Evolutionary conservation across 768 basidiomycete genomes (phyloP).

Genomic region (Boletus rubroflammeus): DNA sequence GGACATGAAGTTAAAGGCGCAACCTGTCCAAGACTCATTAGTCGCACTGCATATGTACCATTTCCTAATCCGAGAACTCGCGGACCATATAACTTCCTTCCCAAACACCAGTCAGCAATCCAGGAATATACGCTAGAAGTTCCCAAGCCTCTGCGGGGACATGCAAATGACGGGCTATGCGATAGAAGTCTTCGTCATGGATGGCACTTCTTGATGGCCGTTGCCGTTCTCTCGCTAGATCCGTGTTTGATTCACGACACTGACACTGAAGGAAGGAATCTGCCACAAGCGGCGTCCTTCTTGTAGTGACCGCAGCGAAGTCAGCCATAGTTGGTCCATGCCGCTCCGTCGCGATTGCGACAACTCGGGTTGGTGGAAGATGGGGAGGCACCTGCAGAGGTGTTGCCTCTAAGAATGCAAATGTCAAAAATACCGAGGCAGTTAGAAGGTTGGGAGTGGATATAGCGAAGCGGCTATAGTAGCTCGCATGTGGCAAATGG

Average conservation of each 20-base stretch:
- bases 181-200: conserved; percentile 40
- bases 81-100: conserved; percentile 58
- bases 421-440: conserved; percentile 51
- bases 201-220: conserved; percentile 33
- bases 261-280: conserved; percentile 35
- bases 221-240: conserved; percentile 29
- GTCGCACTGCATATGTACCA: conserved; percentile 3
- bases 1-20: conserved; percentile 23
- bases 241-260: conserved; percentile 29
- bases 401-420: conserved; percentile 47
- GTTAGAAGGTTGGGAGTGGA: conserved; percentile 37
- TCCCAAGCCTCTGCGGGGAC: conserved; percentile 21
- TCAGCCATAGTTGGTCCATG: conserved; percentile 55
- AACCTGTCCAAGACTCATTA: conserved; percentile 25
- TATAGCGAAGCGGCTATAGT: conserved; percentile 21
- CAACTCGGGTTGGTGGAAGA: conserved; percentile 46
- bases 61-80: conserved; percentile 17
- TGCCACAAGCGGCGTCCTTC: conserved; percentile 48
- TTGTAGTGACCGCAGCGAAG: conserved; percentile 39
- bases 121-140: conserved; percentile 37
- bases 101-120: conserved; percentile 54
- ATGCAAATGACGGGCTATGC: conserved; percentile 21
- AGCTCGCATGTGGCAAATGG: conserved; percentile 13
- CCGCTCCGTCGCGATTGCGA: conserved; percentile 42
- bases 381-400: conserved; percentile 46